Base-by-base conservation (phyloP, 148 eudicot genomes). In the Fallopia convolvulus region DNA sequence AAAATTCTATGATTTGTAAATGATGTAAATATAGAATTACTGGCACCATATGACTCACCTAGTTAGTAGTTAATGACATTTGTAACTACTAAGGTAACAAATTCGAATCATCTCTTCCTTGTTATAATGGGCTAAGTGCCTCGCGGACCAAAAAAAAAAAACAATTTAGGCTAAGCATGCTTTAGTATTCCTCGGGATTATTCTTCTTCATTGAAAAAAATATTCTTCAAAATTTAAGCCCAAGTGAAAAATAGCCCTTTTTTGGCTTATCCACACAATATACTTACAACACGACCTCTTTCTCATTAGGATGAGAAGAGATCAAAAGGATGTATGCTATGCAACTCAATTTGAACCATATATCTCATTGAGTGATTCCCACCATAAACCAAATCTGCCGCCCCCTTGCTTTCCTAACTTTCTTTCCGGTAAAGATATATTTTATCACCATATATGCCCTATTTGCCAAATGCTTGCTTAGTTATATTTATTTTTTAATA, bases 331-430 rank as follows among this genome's bases (percentile, higher is more conserved):
- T 15, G 72, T 33, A 18, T 36, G 15, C 36, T 14, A 68, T 32
- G 42, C 72, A 68, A 68, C 44, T 68, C 72, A 68, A 68, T 68
- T 68, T 68, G 72, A 68, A 68, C 72, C 72, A 68, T 68, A 68
- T 68, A 68, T 68, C 72, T 68, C 72, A 14, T 68, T 18, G 72
- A 36, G 20, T 68, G 72, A 68, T 68, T 68, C 46, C 46, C 72
- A 68, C 72, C 72, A 68, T 68, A 68, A 33, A 68, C 46, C 42
- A 68, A 36, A 68, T 68, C 72, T 68, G 72, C 72, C 72, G 72
- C 72, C 44, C 72, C 42, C 13, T 15, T 68, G 72, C 72, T 68
- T 68, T 68, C 6, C 44, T 39, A 68, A 14, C 21, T 68, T 39
- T 68, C 44, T 15, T 36, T 39, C 8, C 5, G 46, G 44, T 14